phyloP scores from a whole-genome alignment of 257 asterid species.

The Forsythia viridissima region DNA sequence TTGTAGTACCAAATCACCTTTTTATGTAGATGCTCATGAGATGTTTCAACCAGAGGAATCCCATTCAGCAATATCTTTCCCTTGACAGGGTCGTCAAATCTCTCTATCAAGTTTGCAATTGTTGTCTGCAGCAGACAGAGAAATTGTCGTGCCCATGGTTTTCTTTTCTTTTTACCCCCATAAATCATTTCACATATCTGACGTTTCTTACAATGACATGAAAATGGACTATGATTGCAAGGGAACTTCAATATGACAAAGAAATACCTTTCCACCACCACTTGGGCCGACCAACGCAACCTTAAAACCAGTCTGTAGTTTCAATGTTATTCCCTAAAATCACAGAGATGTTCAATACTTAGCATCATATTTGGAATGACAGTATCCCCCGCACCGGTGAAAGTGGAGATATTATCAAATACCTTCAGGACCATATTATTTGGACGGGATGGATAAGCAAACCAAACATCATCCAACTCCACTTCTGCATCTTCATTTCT shows the following conservation, averaged over 20 bases:
- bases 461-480: conserved; percentile 82
- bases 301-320: conserved; percentile 69
- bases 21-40: conserved; percentile 69
- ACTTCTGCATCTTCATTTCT: conserved; percentile 81
- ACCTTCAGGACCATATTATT: conserved; percentile 82
- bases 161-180: background rate
- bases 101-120: conserved; percentile 84
- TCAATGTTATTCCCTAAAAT: conserved; percentile 69
- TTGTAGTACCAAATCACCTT: conserved; percentile 47
- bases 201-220: background rate
- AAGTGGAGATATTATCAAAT: conserved; percentile 19
- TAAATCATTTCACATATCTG: background rate
- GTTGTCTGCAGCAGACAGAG: conserved; percentile 64
- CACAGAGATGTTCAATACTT: conserved; percentile 12
- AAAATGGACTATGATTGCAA: background rate
- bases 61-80: conserved; percentile 76
- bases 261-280: conserved; percentile 86
- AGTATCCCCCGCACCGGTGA: conserved; percentile 7
- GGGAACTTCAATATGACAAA: conserved; percentile 4
- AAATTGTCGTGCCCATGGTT: background rate
- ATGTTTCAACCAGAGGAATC: conserved; percentile 70
- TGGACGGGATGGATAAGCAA: conserved; percentile 93
- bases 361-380: conserved; percentile 7
- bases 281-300: conserved; percentile 94
- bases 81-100: conserved; percentile 74